Conservation (phyloP, 805 yeast genomes). For the Myxozyma lipomycoides region DNA sequence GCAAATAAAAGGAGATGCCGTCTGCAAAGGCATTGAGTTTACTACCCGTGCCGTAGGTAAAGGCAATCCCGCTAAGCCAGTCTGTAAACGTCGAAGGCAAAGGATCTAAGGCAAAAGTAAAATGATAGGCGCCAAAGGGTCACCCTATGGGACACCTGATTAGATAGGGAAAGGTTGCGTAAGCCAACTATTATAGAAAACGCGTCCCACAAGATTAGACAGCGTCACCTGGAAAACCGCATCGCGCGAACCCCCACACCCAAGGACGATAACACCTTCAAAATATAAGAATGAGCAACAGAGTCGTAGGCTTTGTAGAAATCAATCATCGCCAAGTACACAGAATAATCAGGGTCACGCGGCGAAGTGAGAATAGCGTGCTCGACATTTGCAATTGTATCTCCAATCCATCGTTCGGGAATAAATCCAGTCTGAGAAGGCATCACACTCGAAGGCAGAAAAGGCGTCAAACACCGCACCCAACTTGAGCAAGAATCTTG, state of each 20-base stretch:
- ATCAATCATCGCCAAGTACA: not conserved
- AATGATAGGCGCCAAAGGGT: not conserved
- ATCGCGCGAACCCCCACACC: not conserved
- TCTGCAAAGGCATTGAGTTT: conserved; percentile 1
- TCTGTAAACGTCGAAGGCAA: not conserved
- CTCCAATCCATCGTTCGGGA: conserved; percentile 6
- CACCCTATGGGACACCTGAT: not conserved
- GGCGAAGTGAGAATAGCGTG: not conserved
- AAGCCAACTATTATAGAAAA: not conserved
- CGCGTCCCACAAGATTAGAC: not conserved
- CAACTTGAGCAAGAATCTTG: not conserved
- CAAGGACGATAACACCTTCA: not conserved
- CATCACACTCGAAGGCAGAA: conserved; percentile 1
- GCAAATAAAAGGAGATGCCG: not conserved
- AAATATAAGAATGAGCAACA: not conserved
- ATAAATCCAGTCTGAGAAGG: conserved; percentile 5
- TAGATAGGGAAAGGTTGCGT: not conserved
- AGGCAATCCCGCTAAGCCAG: not conserved
- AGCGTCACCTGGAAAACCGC: not conserved
- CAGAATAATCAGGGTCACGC: not conserved
- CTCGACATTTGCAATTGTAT: conserved; percentile 7
- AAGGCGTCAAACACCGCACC: not conserved
- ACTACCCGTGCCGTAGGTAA: not conserved
- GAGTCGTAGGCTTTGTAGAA: not conserved
- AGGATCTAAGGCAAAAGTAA: not conserved